Percentiles rank a stretch among this genome's conserved stretches.
Evolutionary conservation across 2,329 filamentous ascomycete species (phyloP).

Genomic region (Chaetomiaceae sp.): DNA sequence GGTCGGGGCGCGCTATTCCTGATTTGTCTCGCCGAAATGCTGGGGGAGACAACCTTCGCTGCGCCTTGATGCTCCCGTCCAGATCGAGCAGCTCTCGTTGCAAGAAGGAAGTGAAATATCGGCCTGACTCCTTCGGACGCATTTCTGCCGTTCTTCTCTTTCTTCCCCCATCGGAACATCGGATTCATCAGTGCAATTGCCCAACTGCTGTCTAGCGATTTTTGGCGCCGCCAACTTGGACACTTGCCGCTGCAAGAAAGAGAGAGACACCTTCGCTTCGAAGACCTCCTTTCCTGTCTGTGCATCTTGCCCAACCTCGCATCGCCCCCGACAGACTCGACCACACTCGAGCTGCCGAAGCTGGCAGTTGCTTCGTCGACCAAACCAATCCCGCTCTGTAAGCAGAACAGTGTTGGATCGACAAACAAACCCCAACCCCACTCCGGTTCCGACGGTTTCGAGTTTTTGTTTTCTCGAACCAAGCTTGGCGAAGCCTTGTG

Average conservation of each 20-base stretch:
- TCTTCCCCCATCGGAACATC: slow-evolving; percentile 15
- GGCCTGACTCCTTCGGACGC: slow-evolving; percentile 29
- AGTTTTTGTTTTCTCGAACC: slow-evolving; percentile 1
- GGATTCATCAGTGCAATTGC: slow-evolving; percentile 9
- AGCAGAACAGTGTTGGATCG: slow-evolving; percentile 5
- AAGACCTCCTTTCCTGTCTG: neutral
- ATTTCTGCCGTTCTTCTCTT: slow-evolving; percentile 22
- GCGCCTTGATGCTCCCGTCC: slow-evolving; percentile 23
- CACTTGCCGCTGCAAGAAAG: neutral
- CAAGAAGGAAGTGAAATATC: slow-evolving; percentile 28
- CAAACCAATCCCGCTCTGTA: neutral
- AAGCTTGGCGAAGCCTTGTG: neutral
- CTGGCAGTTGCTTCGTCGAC: slow-evolving; percentile 1
- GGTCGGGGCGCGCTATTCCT: slow-evolving; percentile 17
- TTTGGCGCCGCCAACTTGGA: neutral
- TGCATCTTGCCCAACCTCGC: neutral
- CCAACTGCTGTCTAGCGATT: neutral
- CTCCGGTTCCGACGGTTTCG: neutral
- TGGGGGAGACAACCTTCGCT: slow-evolving; percentile 21
- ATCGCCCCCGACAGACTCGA: neutral
- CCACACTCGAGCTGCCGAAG: slow-evolving; percentile 1
- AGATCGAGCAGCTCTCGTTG: slow-evolving; percentile 11
- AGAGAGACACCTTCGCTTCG: neutral
- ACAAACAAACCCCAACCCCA: neutral
- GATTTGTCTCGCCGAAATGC: slow-evolving; percentile 28